Base-by-base conservation (phyloP, 2,329 filamentous ascomycete genomes). In the Cladosporium sp. region DNA sequence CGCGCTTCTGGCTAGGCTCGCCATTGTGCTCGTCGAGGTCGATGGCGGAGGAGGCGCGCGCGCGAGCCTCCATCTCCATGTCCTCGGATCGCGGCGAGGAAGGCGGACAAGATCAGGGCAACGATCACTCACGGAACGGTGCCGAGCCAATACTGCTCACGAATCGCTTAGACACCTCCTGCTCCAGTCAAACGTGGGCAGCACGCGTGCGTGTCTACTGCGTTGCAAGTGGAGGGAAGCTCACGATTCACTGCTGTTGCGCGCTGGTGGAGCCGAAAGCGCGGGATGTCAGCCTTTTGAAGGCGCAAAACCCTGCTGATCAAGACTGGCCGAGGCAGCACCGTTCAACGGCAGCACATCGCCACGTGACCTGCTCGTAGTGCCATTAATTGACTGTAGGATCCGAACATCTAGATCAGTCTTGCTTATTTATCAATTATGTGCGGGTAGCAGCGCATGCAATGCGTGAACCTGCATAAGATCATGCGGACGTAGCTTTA, bases 1-100 rank as follows among this genome's bases (percentile, higher is more conserved):
- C 30, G 22, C 64, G 64, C 54, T 67, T 67, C 9, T 37, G 57
- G 6, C 58, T 52, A 11, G 63, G 64, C 52, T 67, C 64, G 51
- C 56, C 59, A 43, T 22, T 45, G 22, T 58, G 56, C 40, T 64
- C 59, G 37, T 57, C 51, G 45, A 25, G 49, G 34, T 61, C 63
- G 47, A 28, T 59, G 45, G 42, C 49, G 51, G 58, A 51, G 34
- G 58, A 61, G 51, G 59, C 55, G 39, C 51, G 40, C 42, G 54
- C 59, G 51, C 58, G 52, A 20, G 55, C 38, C 37, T 54, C 52
- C 49, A 51, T 51, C 37, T 56, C 54, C 43, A 47, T 47, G 43
- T 12, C 43, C 40, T 43, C 40, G 52, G 52, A 42, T 43, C 15
- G 34, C 36, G 39, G 28, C 38, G 28, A 20, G 30, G 3, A 17